phyloP scores from a whole-genome alignment of 352 stramenopile genomes.

The Pythium sukuiense region DNA sequence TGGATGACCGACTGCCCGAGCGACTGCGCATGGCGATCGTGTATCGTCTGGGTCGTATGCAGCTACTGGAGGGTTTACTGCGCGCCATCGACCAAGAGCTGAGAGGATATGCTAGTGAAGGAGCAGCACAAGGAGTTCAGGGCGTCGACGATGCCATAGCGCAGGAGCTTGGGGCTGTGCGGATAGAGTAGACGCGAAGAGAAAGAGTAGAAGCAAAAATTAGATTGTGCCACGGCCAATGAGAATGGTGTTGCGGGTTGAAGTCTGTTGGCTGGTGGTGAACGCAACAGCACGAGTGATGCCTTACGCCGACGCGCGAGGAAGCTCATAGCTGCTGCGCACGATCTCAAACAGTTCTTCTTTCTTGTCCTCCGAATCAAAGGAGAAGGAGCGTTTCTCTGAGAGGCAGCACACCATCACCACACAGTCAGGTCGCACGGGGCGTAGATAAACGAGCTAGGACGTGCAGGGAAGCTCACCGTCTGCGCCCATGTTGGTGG shows the following conservation, averaged over 20 bases:
- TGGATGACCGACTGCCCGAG: slow-evolving; percentile 19
- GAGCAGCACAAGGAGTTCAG: background rate
- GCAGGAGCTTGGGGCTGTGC: background rate
- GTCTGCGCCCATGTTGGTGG: slow-evolving; percentile 45
- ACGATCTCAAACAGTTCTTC: slow-evolving; percentile 47
- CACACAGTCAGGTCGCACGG: background rate
- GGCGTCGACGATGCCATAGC: background rate
- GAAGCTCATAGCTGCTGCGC: slow-evolving; percentile 40
- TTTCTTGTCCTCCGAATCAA: slow-evolving; percentile 57
- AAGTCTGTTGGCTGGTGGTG: too few species aligned
- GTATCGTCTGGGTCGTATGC: slow-evolving; percentile 47
- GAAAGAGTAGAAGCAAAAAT: background rate
- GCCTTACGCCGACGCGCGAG: background rate
- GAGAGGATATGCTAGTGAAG: background rate
- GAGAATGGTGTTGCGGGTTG: too few species aligned
- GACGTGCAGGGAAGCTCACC: slow-evolving; percentile 47
- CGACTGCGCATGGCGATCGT: slow-evolving; percentile 42
- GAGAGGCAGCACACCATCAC: background rate
- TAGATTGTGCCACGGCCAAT: too few species aligned
- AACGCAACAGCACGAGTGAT: too few species aligned
- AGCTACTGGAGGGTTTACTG: slow-evolving; percentile 41
- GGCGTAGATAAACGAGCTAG: background rate
- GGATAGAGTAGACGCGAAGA: background rate
- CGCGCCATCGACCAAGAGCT: slow-evolving; percentile 42
- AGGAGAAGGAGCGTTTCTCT: slow-evolving; percentile 75